Base-by-base conservation (phyloP, 1,284 basidiomycete species). In the Porogramme epimiltina region DNA sequence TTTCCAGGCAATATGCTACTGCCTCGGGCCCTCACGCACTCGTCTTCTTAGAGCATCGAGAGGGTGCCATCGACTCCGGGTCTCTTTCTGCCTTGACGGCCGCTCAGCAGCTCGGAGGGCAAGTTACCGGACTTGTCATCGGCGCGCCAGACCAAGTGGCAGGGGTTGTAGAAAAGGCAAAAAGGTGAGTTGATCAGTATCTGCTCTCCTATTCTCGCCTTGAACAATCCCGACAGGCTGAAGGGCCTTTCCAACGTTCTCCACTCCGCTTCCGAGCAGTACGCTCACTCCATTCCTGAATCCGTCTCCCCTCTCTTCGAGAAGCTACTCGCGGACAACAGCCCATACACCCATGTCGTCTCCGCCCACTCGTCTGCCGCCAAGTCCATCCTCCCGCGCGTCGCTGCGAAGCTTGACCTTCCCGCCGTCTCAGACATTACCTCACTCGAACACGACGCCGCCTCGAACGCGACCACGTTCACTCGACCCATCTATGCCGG, bases 401-500 rank as follows among this genome's bases (percentile, higher is more conserved):
- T 96, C 22, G 92, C 95, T 4, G 95, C 93, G 19, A 79, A 79
- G 53, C 84, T 99, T 37, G 89, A 96, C 70, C 83, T 88, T 24
- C 91, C 92, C 10, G 83, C 86, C 61, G 84, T 99, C 57, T 95
- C 95, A 46, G 97, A 99, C 73, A 87, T 99, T 61, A 92, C 81
- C 9, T 88, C 86, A 16, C 73, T 97, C 64, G 82, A 84, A 42
- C 87, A 98, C 64, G 88, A 97, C 65, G 64, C 76, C 28, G 68
- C 81, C 2, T 84, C 86, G 45, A 86, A 88, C 67, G 82, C 74
- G 68, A 84, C 89, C 18, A 89, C 83, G 4, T 98, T 97, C 72
- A 84, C 91, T 9, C 90, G 96, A 41, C 95, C 94, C 41, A 97
- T 99, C 69, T 99, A 99, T 67, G 97, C 97, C 45, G 97, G 97